A percentile compares a stretch with the other conserved stretches of the same genome.
phyloP scores from a whole-genome alignment of 2,329 filamentous ascomycete genomes.

The Apiospora aurea region DNA sequence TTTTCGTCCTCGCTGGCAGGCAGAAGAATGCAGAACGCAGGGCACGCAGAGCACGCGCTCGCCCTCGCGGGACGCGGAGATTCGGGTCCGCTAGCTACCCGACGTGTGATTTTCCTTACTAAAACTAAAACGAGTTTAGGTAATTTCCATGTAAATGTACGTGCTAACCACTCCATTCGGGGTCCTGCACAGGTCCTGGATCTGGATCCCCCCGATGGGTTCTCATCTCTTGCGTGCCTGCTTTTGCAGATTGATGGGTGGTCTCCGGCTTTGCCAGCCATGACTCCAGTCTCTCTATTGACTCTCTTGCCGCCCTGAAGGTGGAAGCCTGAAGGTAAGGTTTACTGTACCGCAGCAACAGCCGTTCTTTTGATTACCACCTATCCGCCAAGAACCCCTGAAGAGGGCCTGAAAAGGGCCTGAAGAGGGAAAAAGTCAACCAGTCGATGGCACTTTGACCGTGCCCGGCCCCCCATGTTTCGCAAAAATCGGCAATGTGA shows the following conservation, averaged over 20 bases:
- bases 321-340: background rate
- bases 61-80: slow-evolving; percentile 4
- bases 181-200: slow-evolving; percentile 6
- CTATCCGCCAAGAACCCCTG: slow-evolving; percentile 7
- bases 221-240: background rate
- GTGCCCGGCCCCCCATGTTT: background rate
- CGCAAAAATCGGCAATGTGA: slow-evolving; percentile 2
- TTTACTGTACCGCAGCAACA: background rate
- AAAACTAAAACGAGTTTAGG: slow-evolving; percentile 13
- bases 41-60: background rate
- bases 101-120: slow-evolving; percentile 10
- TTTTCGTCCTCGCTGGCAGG: background rate
- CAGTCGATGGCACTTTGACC: background rate
- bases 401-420: background rate
- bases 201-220: slow-evolving; percentile 13
- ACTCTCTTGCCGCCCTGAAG: background rate
- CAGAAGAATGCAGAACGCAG: background rate
- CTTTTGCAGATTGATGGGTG: background rate
- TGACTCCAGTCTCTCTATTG: background rate
- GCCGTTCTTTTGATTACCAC: background rate
- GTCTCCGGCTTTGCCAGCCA: background rate
- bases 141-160: slow-evolving; percentile 2
- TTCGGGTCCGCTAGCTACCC: slow-evolving; percentile 18
- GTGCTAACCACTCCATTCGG: background rate
- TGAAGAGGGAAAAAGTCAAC: background rate